Base-by-base conservation (phyloP, 1,284 basidiomycete species). In the Malassezia cuniculi region DNA sequence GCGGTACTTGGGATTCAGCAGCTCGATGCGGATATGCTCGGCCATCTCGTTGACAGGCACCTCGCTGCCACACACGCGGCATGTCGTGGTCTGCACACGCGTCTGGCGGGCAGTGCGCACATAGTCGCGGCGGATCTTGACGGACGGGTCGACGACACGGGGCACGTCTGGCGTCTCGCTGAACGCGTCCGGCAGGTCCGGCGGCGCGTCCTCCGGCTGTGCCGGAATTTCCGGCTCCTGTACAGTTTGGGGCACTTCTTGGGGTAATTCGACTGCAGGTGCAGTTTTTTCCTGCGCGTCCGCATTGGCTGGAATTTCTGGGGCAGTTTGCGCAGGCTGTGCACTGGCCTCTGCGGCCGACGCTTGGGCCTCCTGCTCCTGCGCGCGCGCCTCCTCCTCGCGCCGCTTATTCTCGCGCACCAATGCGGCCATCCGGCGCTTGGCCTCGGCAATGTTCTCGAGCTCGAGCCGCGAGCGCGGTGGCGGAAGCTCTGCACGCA, bases 361-460 rank as follows among this genome's bases (percentile, higher is more conserved):
- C 10, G 79, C 80, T 47, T 78, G 76, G 54, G 78, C 78, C 12
- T 81, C 82, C 8, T 45, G 37, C 57, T 85, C 82, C 14, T 85
- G 77, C 35, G 84, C 81, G 41, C 83, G 80, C 24, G 24, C 24
- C 24, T 6, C 24, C 7, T 25, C 24, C 24, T 25, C 24, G 12
- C 24, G 24, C n/a, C n/a, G n/a, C n/a, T n/a, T n/a, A 31, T n/a
- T 44, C 70, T 95, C 93, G 82, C 87, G 90, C 60, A 95, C 80
- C 84, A 93, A 89, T 6, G 85, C 83, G 1, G 87, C 85, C 87
- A 94, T 94, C 56, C 85, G 78, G 73, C 93, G 90, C 74, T 99
- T 89, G 1, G 87, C 84, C 32, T 95, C 71, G 6, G 85, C 89
- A 85, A 95, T 94, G 59, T 79, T 85, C 71, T 93, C 84, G 14